These are phyloP conservation scores for Paraconiothyrium sp. DNA, from an alignment of 2,329 filamentous ascomycete genomes.

Conservation along the genomic window DNA sequence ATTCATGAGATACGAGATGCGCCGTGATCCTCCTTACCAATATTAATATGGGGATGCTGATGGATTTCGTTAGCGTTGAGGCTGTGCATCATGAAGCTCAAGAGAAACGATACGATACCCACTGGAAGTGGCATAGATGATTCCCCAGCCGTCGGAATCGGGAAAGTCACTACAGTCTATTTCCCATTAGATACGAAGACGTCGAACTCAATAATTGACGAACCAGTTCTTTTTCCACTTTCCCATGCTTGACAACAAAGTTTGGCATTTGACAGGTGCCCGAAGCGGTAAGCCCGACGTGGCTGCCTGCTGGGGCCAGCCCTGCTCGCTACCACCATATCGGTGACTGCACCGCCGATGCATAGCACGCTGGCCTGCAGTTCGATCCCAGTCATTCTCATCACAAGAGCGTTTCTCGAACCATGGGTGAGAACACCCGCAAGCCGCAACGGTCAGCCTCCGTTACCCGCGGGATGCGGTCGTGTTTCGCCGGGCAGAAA, in stretches of 20 bases:
- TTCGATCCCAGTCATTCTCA: not conserved
- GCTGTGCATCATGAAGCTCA: constrained; percentile 13
- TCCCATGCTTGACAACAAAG: not conserved
- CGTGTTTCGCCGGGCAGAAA: not conserved
- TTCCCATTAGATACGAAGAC: not conserved
- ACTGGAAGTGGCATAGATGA: constrained; percentile 11
- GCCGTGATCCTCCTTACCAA: constrained; percentile 28
- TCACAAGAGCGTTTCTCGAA: not conserved
- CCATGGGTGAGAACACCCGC: not conserved
- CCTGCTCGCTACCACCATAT: constrained; percentile 12
- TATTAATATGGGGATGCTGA: constrained; percentile 24
- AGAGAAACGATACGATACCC: constrained; percentile 6
- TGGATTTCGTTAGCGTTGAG: constrained; percentile 16
- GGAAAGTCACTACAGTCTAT: not conserved
- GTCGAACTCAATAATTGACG: constrained; percentile 8
- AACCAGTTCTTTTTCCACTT: not conserved
- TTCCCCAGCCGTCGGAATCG: not conserved
- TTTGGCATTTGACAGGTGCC: constrained; percentile 8
- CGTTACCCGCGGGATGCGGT: not conserved
- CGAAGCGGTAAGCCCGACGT: not conserved
- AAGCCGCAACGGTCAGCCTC: not conserved
- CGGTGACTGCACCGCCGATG: constrained; percentile 9
- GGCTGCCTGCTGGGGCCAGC: not conserved
- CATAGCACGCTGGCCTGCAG: constrained; percentile 10
- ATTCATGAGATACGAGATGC: constrained; percentile 23